Evolutionary conservation across 768 basidiomycete genomes (phyloP), one percentile per base, ranked within the genome.

Genomic region (Rhodotorula diobovata): DNA sequence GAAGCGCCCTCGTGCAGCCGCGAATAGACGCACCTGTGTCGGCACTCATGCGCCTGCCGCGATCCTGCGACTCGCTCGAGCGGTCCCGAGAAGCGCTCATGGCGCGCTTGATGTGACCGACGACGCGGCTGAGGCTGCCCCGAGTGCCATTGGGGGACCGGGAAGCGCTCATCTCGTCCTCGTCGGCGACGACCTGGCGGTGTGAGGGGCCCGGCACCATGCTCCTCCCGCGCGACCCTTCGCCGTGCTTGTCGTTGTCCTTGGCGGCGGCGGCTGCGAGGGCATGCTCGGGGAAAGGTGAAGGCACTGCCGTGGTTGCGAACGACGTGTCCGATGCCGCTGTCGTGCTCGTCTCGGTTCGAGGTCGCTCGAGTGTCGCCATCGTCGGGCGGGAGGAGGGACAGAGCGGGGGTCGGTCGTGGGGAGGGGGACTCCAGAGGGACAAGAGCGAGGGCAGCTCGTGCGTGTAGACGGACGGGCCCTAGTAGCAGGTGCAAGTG

Each of bases 41-140:
- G 18, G 11, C 54, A 41, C 50, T 61, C 4, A 32, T 25, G 35
- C 61, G 58, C 34, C 66, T 8, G 18, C 66, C 61, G 8, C 61
- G 34, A 2, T 71, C 61, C 14, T 21, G 46, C 14, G 6, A 50
- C 1, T 35, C 57, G 59, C 28, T 10, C 61, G 56, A 41, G 18
- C 39, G 12, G 12, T 66, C 66, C n/a, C 70, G 58, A 28, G 53
- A 45, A 14, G 62, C 41, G 35, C 50, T 59, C 35, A 71, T 66
- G n/a, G 70, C 70, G 14, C 66, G 46, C 57, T 67, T 67, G 66
- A 71, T 51, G 41, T 15, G 25, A 12, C 59, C 66, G 1, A 66
- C 70, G 12, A 71, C 57, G 50, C 66, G 58, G 35, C 66, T 67
- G 56, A 71, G 41, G 45, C 70, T 67, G 50, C 70, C 45, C 28